A percentile compares a stretch with the other conserved stretches of the same genome.
These are phyloP conservation scores for Monascus purpureus DNA, from an alignment of 495 filamentous ascomycete species.

Conservation along the genomic window DNA sequence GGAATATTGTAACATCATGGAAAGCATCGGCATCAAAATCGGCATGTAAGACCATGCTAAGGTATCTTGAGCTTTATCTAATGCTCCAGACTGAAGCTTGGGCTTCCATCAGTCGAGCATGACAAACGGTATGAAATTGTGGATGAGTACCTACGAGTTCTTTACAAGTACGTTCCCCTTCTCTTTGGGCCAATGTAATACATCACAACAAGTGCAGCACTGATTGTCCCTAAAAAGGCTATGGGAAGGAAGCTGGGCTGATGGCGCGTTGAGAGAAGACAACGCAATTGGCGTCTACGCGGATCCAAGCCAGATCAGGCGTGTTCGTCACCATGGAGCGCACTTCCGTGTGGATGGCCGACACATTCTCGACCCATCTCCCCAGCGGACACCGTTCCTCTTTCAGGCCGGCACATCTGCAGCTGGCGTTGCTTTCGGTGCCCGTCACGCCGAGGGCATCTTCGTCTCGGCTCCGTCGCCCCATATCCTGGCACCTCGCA, in stretches of 20 bases:
- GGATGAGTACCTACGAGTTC: slow-evolving; percentile 44
- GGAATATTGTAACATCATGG: slow-evolving; percentile 54
- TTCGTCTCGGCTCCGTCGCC: slow-evolving; percentile 46
- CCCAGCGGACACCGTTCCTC: slow-evolving; percentile 48
- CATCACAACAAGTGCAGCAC: too few species aligned
- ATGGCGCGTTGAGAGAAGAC: slow-evolving; percentile 36
- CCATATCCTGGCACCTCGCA: slow-evolving; percentile 32
- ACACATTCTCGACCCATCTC: slow-evolving; percentile 46
- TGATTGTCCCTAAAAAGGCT: too few species aligned
- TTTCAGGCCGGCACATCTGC: slow-evolving; percentile 50
- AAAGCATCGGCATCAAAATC: slow-evolving; percentile 45
- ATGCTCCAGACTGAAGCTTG: too few species aligned
- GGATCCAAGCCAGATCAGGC: slow-evolving; percentile 40
- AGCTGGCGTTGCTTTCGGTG: slow-evolving; percentile 43
- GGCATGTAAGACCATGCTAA: slow-evolving; percentile 40
- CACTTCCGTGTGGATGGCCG: slow-evolving; percentile 37
- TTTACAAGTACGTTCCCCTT: slow-evolving; percentile 36
- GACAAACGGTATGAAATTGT: slow-evolving; percentile 47
- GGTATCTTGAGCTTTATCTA: too few species aligned
- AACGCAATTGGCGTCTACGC: slow-evolving; percentile 35
- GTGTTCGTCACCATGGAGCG: slow-evolving; percentile 45
- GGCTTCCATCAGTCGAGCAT: slow-evolving; percentile 42
- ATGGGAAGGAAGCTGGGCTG: slow-evolving; percentile 48
- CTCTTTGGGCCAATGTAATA: too few species aligned
- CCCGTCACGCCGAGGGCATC: slow-evolving; percentile 48